Evolutionary conservation across 2,329 filamentous ascomycete genomes (phyloP).

Genomic region (Xylariaceae sp.): DNA sequence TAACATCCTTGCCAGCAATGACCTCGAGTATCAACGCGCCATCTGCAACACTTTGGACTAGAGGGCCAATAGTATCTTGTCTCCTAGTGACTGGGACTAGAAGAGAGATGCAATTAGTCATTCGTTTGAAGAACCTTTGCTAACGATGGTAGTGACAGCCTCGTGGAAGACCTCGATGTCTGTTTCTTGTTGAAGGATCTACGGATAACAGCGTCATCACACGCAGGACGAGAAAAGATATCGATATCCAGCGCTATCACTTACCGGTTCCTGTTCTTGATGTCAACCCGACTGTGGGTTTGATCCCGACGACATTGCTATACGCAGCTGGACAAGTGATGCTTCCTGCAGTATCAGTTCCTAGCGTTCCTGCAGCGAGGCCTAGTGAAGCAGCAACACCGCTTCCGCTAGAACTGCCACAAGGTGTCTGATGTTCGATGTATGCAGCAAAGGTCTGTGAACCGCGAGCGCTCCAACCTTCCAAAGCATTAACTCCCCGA

Average conservation of each 20-base stretch:
- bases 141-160: too few relatives aligned
- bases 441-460: conserved; percentile 62
- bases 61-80: conserved; percentile 58
- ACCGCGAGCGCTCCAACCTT: conserved; percentile 56
- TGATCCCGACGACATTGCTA: conserved; percentile 70
- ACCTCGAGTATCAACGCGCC: conserved; percentile 55
- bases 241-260: too few relatives aligned
- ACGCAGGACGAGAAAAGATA: too few relatives aligned
- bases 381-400: conserved; percentile 60
- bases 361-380: conserved; percentile 56
- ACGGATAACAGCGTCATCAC: too few relatives aligned
- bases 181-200: too few relatives aligned
- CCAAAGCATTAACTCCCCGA: conserved; percentile 35
- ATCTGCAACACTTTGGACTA: conserved; percentile 57
- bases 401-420: conserved; percentile 59
- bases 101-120: too few relatives aligned
- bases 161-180: too few relatives aligned
- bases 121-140: too few relatives aligned
- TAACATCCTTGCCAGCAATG: conserved; percentile 53
- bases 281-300: conserved; percentile 71
- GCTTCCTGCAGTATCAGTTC: conserved; percentile 65
- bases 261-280: conserved; percentile 56
- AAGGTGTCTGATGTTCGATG: conserved; percentile 58
- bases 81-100: conserved; percentile 51
- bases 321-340: conserved; percentile 53